Base-by-base conservation (phyloP, 768 basidiomycete species). In the Pulveroboletus ravenelii region DNA sequence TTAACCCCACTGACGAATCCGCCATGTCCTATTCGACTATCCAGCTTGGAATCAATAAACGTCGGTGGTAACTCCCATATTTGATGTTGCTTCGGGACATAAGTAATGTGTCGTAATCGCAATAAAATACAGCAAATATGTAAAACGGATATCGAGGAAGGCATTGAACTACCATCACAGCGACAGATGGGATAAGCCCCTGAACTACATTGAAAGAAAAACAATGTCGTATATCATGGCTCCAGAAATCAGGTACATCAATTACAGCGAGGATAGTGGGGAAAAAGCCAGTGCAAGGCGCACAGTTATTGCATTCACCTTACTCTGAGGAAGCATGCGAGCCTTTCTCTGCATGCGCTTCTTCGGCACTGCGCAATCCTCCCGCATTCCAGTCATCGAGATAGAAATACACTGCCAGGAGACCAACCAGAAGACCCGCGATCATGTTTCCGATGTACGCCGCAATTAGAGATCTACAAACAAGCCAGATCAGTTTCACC, bases 351-450 rank as follows among this genome's bases (percentile, higher is more conserved):
- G 5, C 12, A n/a, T 8, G 48, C 30, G 55, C 71, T 53, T 72
- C 68, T 55, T 82, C 81, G 3, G 70, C 72, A 3, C 57, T 51
- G 17, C 67, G 64, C 38, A 81, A 55, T 13, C 71, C 72, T 23
- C 62, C 72, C 6, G 64, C 63, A 15, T 49, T 59, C 65, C 76
- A 78, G 58, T 85, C 81, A 30, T 61, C 60, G 5, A 87, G 76
- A 58, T 83, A 82, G 68, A 84, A 81, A 61, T 85, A 85, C 5
- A 73, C 69, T 1, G 77, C 82, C 3, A 86, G 86, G 5, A 87
- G 61, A 30, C 73, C 86, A 25, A 88, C 82, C 38, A 84, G 65
- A 29, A 82, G 68, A 9, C 73, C 86, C 1, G 86, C 86, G 30
- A 87, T 70, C 30, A 82, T 74, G 63, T 88, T 88, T 10, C 86